phyloP scores from a whole-genome alignment of 371 early-diverging fungal species.

The Catenaria anguillulae region DNA sequence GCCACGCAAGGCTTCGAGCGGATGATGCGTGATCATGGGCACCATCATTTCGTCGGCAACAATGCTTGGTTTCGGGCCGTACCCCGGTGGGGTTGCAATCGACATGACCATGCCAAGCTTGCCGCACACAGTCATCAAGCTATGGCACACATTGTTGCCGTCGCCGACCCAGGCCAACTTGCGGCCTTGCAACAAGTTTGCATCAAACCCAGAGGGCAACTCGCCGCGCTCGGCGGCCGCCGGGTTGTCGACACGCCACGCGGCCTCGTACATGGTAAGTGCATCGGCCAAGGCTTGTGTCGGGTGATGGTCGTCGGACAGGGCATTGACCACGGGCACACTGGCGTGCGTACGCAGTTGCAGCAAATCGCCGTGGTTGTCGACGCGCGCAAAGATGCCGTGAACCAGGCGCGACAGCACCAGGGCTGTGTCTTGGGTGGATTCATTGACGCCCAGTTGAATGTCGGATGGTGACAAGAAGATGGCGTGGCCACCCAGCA shows the following conservation, averaged over 20 bases:
- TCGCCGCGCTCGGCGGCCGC: conserved; percentile 11
- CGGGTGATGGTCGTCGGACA: conserved; percentile 85
- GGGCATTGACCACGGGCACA: conserved; percentile 88
- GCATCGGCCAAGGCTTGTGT: conserved; percentile 91
- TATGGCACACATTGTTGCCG: conserved; percentile 85
- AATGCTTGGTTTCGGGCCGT: conserved; percentile 45
- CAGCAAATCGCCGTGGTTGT: conserved; percentile 63
- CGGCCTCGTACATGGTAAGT: conserved; percentile 75
- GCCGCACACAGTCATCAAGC: conserved; percentile 70
- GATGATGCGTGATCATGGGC: conserved; percentile 47
- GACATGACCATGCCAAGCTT: conserved; percentile 67
- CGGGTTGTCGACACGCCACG: conserved; percentile 13
- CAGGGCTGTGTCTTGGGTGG: conserved; percentile 66
- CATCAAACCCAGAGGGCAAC: conserved; percentile 5
- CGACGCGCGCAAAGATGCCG: conserved; percentile 82
- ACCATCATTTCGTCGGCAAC: conserved; percentile 28
- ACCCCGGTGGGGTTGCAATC: conserved; percentile 71
- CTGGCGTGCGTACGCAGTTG: conserved; percentile 60
- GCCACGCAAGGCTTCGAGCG: conserved; percentile 57
- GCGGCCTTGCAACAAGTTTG: conserved; percentile 38
- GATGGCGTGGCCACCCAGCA: conserved; percentile 84
- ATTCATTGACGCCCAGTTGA: conserved; percentile 86
- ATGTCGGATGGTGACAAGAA: conserved; percentile 86
- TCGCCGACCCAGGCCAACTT: conserved; percentile 93
- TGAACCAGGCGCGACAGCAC: conserved; percentile 89